Evolutionary conservation across 306 rosid genomes (phyloP), one percentile per base, ranked within the genome.

Genomic region (Quercus alba): DNA sequence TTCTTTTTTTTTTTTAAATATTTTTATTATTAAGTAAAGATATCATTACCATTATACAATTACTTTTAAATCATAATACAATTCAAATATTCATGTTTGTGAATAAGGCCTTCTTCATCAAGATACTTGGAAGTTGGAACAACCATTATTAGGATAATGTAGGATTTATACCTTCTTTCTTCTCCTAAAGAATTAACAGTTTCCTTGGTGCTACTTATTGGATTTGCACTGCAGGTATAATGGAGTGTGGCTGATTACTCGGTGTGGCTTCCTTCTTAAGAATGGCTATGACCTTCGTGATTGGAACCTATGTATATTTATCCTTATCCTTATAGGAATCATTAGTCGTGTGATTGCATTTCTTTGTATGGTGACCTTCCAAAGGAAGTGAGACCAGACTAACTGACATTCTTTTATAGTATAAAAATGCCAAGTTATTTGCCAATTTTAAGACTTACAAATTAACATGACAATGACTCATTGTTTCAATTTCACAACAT

Each of bases 191-290:
- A 75, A 35, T 56, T 9, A 52, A 26, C 56, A 17, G 76, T 18
- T 23, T n/a, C 54, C 54, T 10, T 49, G 13, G 17, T 49, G 54
- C 54, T 49, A 49, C 4, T 49, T 58, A 52, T 78, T 68, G 20
- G 44, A n/a, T 64, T n/a, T 83, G 49, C 28, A 21, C 38, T 83
- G 69, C 85, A 95, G 99, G 91, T 91, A 95, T 63, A 86, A 88
- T 49, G 99, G 99, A 73, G 98, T 93, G 62, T 93, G 99, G 99
- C 97, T 91, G 72, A 87, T 95, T 84, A 90, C 92, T 68, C 89
- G 98, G 1, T 93, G 98, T 19, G 99, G 95, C 44, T 74, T 84
- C 20, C 90, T 95, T 51, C 31, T 78, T 62, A 78, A 74, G 82
- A 83, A 82, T 20, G 94, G 96, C 31, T 95, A 91, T 76, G 80